These are phyloP conservation scores for Fusarium ambrosium DNA, from an alignment of 2,329 filamentous ascomycete species.

Conservation along the genomic window DNA sequence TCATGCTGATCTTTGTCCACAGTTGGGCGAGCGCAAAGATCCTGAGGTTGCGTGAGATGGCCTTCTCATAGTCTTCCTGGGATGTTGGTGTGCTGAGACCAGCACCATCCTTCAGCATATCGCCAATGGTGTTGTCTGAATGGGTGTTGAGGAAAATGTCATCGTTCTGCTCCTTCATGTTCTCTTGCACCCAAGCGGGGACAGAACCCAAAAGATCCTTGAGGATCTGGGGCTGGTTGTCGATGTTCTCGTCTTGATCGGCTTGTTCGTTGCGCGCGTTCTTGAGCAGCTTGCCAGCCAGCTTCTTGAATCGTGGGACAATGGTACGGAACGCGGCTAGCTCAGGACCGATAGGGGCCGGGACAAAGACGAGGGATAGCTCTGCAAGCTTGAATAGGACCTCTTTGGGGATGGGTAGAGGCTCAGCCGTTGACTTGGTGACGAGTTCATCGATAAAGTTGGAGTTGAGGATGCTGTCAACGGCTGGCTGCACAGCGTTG, in stretches of 20 bases:
- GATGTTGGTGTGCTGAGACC: not conserved
- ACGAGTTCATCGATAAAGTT: not conserved
- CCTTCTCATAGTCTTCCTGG: not conserved
- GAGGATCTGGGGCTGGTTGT: not conserved
- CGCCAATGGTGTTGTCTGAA: not conserved
- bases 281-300: not conserved
- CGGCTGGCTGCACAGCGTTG: conserved; percentile 1
- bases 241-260: not conserved
- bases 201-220: not conserved
- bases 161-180: conserved; percentile 1
- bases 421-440: not conserved
- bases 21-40: not conserved
- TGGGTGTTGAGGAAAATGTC: not conserved
- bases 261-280: not conserved
- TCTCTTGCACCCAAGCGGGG: not conserved
- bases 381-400: not conserved
- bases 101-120: not conserved
- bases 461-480: not conserved
- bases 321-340: not conserved
- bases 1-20: conserved; percentile 1
- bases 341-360: not conserved
- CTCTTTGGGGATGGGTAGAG: not conserved
- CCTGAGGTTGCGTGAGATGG: not conserved
- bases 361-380: not conserved
- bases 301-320: not conserved